Evolutionary conservation across 2,329 filamentous ascomycete species (phyloP), one percentile per base, ranked within the genome.

Genomic region (Drechslerella stenobrocha): DNA sequence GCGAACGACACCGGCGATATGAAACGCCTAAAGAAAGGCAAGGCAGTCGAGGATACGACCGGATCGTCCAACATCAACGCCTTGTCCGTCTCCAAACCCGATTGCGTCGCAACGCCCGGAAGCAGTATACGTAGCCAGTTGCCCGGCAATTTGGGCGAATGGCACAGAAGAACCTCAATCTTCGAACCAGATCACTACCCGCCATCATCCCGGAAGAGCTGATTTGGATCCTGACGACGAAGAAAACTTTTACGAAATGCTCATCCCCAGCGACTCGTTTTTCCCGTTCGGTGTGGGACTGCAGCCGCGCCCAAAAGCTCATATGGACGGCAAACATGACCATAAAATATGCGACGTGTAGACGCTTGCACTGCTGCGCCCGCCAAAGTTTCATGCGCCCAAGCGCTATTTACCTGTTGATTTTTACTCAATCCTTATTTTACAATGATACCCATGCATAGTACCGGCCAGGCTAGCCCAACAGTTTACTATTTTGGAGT

Each of bases 211-310:
- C 42, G 63, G 8, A 55, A 51, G 13, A 67, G 63, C 18, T 4
- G 55, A 58, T 13, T 18, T 28, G 2, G 60, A n/a, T 3, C 55
- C 59, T 15, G 63, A 67, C 6, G 63, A 67, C 20, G 63, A 67
- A 23, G 63, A 67, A 13, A 67, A 67, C 20, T 67, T 67, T 22
- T 67, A 67, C 15, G 63, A 67, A 26, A 67, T 69, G 64, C 42
- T 63, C 7, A 30, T 57, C 20, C 64, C 64, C 18, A 69, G 64
- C 26, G 64, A 69, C 30, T 57, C 51, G 20, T 69, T 69, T 37
- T 69, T 69, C 52, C 64, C 64, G 18, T 57, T 48, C 7, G 64
- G 52, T 20, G 58, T 52, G 18, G 64, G 51, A 2, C 46, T 69
- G 15, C 51, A 57, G 4, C 64, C 64, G 15, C 56, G 64, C 18